Evolutionary conservation across 495 filamentous ascomycete genomes (phyloP).

Genomic region (Mycothermus thermophilus): DNA sequence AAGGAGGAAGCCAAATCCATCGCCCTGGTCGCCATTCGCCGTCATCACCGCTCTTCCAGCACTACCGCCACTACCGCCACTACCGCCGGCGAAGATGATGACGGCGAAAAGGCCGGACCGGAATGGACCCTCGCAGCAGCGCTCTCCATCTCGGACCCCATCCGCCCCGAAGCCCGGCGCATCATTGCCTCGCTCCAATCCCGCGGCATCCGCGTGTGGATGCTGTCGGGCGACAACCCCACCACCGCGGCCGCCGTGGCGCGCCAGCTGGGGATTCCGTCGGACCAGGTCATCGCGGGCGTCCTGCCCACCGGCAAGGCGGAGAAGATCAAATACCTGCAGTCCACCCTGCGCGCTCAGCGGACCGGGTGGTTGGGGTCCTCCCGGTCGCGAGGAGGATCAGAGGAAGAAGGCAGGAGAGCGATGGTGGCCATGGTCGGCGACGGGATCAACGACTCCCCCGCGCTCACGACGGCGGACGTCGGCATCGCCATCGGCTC

Average conservation of each 20-base stretch:
- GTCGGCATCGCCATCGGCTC: conserved; percentile 75
- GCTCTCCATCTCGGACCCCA: conserved; percentile 53
- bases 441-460: conserved; percentile 82
- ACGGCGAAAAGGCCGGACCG: too few relatives aligned
- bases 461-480: conserved; percentile 65
- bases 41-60: background rate
- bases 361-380: background rate
- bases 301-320: conserved; percentile 80
- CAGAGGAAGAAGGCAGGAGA: too few relatives aligned
- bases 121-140: conserved; percentile 35
- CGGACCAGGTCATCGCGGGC: conserved; percentile 67
- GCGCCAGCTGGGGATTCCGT: conserved; percentile 56
- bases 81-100: background rate
- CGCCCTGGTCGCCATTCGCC: conserved; percentile 45
- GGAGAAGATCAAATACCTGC: conserved; percentile 65
- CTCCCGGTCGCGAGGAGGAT: too few relatives aligned
- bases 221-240: conserved; percentile 81
- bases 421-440: conserved; percentile 46
- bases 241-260: conserved; percentile 68
- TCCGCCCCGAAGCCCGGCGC: conserved; percentile 58
- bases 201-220: conserved; percentile 61
- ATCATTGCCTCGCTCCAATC: conserved; percentile 56
- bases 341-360: conserved; percentile 39
- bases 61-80: too few relatives aligned
- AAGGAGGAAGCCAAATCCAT: conserved; percentile 62